Conservation (phyloP, 768 basidiomycete species). For the Leccinum imitatum region DNA sequence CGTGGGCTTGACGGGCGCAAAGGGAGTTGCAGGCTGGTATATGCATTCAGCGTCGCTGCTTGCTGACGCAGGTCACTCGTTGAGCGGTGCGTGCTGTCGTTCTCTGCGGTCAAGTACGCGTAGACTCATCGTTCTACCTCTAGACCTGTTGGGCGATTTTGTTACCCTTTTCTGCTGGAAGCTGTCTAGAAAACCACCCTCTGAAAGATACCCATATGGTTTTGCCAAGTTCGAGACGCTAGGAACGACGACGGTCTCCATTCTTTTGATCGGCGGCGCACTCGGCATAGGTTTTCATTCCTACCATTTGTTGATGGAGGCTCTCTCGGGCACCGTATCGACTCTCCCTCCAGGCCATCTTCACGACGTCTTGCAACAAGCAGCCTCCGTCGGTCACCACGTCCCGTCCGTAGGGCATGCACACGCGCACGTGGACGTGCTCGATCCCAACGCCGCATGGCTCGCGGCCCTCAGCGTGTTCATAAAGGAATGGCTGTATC, state of each 20-base stretch:
- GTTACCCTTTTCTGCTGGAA: constrained; percentile 90
- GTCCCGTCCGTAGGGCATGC: constrained; percentile 52
- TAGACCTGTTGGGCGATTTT: constrained; percentile 86
- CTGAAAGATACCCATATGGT: constrained; percentile 79
- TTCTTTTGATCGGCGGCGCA: constrained; percentile 83
- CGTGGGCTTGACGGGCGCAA: constrained; percentile 74
- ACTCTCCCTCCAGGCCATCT: constrained; percentile 62
- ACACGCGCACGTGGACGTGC: constrained; percentile 51
- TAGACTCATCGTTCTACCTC: constrained; percentile 3
- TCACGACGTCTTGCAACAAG: constrained; percentile 59
- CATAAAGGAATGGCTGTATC: constrained; percentile 91
- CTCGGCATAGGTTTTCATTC: constrained; percentile 90
- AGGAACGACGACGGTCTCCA: constrained; percentile 86
- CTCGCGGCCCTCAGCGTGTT: constrained; percentile 82
- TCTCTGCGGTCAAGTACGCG: constrained; percentile 2
- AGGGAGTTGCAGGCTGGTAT: constrained; percentile 86
- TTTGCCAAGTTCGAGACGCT: constrained; percentile 95
- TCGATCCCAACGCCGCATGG: constrained; percentile 97
- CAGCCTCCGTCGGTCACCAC: constrained; percentile 55
- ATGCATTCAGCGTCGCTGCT: constrained; percentile 89
- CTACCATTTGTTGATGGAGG: constrained; percentile 75
- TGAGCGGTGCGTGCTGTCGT: constrained; percentile 68
- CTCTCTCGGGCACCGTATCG: constrained; percentile 64
- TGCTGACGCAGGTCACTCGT: constrained; percentile 91
- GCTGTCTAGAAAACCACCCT: constrained; percentile 78